Conservation (phyloP, 2,329 filamentous ascomycete genomes). For the Waltergamsia citrina region DNA sequence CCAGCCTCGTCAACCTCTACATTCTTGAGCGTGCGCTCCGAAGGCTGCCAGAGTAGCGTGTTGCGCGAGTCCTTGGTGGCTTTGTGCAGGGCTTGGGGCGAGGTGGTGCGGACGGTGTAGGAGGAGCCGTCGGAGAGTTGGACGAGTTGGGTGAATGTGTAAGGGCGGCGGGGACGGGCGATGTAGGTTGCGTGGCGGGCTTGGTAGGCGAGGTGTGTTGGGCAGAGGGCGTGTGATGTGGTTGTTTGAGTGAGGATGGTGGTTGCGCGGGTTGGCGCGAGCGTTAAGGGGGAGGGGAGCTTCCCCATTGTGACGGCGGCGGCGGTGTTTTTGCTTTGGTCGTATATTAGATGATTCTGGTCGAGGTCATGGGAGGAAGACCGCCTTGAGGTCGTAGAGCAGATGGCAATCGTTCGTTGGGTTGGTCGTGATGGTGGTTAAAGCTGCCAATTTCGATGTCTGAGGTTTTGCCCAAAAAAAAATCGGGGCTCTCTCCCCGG, state of each 20-base stretch:
- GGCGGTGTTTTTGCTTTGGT: no score
- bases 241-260: slow-evolving; percentile 9
- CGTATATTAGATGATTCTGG: no score
- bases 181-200: slow-evolving; percentile 78
- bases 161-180: slow-evolving; percentile 79
- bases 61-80: slow-evolving; percentile 78
- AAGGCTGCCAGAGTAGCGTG: slow-evolving; percentile 84
- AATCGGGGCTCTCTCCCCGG: background rate
- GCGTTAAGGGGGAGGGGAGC: background rate
- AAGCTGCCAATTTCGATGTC: background rate
- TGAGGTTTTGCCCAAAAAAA: slow-evolving; percentile 1
- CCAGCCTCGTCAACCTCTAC: slow-evolving; percentile 95
- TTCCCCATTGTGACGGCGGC: slow-evolving; percentile 12
- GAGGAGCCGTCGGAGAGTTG: slow-evolving; percentile 86
- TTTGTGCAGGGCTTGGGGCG: slow-evolving; percentile 50
- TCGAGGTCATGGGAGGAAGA: no score
- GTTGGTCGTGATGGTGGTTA: background rate
- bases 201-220: slow-evolving; percentile 34
- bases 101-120: slow-evolving; percentile 71
- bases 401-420: background rate
- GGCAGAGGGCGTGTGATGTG: slow-evolving; percentile 12
- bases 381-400: no score
- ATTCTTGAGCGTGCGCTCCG: slow-evolving; percentile 68
- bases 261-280: slow-evolving; percentile 12
- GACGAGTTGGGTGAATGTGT: slow-evolving; percentile 94